Percentiles rank a stretch among this genome's conserved stretches.
phyloP scores from a whole-genome alignment of 805 yeast genomes.

The Limtongia smithiae region DNA sequence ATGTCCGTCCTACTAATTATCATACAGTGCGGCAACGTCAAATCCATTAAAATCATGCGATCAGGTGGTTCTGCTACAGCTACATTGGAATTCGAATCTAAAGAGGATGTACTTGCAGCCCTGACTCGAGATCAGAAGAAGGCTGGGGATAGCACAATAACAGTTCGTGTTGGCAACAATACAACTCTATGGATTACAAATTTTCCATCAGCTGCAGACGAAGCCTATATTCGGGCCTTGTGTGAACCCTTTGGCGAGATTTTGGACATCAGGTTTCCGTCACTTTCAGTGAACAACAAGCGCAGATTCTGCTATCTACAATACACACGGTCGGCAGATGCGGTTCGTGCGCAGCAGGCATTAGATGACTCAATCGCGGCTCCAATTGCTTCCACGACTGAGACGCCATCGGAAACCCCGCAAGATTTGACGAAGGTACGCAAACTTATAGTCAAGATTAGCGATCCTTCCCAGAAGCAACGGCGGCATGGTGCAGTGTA shows the following conservation, averaged over 20 bases:
- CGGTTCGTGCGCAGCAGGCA: constrained; percentile 43
- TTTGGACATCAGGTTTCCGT: constrained; percentile 59
- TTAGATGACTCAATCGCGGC: constrained; percentile 40
- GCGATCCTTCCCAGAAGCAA: constrained; percentile 51
- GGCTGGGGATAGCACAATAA: constrained; percentile 44
- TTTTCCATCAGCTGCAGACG: constrained; percentile 56
- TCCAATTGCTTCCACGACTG: constrained; percentile 34
- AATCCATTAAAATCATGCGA: constrained; percentile 25
- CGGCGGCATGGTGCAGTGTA: constrained; percentile 46
- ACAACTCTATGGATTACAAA: constrained; percentile 71
- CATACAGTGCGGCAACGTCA: constrained; percentile 52
- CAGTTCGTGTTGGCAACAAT: constrained; percentile 45
- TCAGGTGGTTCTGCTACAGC: constrained; percentile 40
- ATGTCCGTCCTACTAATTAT: neutral
- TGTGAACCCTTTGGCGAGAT: constrained; percentile 46
- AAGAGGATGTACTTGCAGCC: constrained; percentile 52
- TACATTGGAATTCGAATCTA: constrained; percentile 53
- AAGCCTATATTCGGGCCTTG: constrained; percentile 40
- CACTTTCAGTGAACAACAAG: constrained; percentile 50
- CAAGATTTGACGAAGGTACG: constrained; percentile 30
- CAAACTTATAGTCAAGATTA: constrained; percentile 54
- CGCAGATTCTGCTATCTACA: constrained; percentile 77
- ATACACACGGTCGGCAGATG: constrained; percentile 44
- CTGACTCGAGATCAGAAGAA: constrained; percentile 55
- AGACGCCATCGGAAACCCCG: neutral